Base-by-base conservation (phyloP, 306 rosid genomes). In the Rosa persica region DNA sequence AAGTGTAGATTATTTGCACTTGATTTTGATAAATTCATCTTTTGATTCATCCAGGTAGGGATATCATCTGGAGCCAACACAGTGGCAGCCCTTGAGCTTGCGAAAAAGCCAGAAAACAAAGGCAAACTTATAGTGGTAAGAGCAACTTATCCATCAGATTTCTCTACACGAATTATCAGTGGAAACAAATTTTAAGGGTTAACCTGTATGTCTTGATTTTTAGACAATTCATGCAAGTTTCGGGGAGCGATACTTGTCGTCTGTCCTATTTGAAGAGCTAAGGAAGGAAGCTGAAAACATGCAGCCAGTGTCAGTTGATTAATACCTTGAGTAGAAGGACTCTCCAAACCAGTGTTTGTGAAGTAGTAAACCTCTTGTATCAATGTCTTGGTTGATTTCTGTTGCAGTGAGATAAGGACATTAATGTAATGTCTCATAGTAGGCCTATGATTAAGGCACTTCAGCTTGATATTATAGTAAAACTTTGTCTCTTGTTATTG, bases 111-210 rank as follows among this genome's bases (percentile, higher is more conserved):
- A 5, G 97, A 95, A 77, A 95, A 95, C 87, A 90, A 89, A 87
- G 99, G 99, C 78, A 95, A 95, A 81, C 93, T 95, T 40, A 95
- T 95, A 80, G 98, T 95, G 98, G 98, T 95, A 90, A 74, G 88
- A 43, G 74, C 68, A 74, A 47, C 16, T 15, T 43, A 13, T 17
- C 19, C 4, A 9, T 48, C 11, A 13, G 11, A 38, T 75, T 43
- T 17, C 19, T 40, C 44, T 46, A 22, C 46, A 75, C 15, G 23
- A 40, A 34, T 23, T 39, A 22, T 55, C 67, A 52, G 54, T 3
- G 5, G 3, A 52, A 72, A 36, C 23, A 51, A 25, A 70, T 16
- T 70, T 6, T 42, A 67, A 67, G 2, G 13, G 3, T 19, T 42
- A 42, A 43, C 9, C 44, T 34, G 36, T 64, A 3, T 36, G 8